Evolutionary conservation across 2,329 filamentous ascomycete species (phyloP), one percentile per base, ranked within the genome.

Genomic region (Aspergillus luchuensis): DNA sequence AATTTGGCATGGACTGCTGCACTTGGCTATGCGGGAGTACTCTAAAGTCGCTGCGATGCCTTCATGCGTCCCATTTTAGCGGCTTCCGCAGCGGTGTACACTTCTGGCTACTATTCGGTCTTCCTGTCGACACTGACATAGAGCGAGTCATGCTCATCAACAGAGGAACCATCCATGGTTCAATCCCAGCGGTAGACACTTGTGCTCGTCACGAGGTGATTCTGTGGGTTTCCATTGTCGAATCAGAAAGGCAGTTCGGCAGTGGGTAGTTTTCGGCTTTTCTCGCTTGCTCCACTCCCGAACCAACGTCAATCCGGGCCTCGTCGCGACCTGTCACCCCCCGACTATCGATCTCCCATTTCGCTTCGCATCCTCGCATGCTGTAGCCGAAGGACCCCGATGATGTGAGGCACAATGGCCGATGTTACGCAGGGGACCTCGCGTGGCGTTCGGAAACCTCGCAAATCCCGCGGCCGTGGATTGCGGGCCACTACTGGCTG

Each of bases 401-500:
- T 61, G 19, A 58, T 50, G 25, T 58, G 56, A 58, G 39, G 56
- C 36, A 58, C 15, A 33, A 62, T 62, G 60, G 51, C 47, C 11
- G 60, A 59, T 48, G 57, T 41, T 47, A 56, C 53, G 39, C 53
- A 56, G 43, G 53, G 28, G 43, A 54, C 23, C 30, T 56, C 60
- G 56, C 56, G 56, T 56, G 60, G 60, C 57, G 50, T 59, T 47
- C 60, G 60, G 25, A 59, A 59, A 30, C 60, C 60, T 48, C 68
- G 69, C 28, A 70, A 71, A 59, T 72, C 70, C 52, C 69, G 70
- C 1, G 68, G 70, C 4, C 67, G 70, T 25, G 70, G 70, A 25
- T 55, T 72, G 23, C 69, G 70, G 30, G 66, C 70, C 48, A 71
- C 67, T 28, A 70, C 70, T 23, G 70, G 70, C 38, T 72, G 70